Evolutionary conservation across 2,329 filamentous ascomycete genomes (phyloP), one percentile per base, ranked within the genome.

Genomic region (Sporothrix dimorphospora): DNA sequence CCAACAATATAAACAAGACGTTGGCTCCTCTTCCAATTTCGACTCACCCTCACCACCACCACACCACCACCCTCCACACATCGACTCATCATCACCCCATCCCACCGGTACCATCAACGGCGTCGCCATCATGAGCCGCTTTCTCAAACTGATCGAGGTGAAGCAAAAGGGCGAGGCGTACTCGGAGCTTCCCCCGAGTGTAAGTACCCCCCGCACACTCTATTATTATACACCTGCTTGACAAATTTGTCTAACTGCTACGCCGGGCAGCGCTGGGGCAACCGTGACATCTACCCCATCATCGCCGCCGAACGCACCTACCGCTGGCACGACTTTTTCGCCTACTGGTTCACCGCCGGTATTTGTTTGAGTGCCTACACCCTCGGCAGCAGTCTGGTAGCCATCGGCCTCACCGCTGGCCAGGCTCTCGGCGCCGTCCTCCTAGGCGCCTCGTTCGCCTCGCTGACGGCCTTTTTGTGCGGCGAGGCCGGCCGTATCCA

Each of bases 251-350:
- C 24, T n/a, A n/a, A 42, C 42, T 49, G 42, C 24, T 42, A 30
- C 40, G n/a, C 40, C 40, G 7, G 45, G 6, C 19, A 67, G 65
- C 51, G 67, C n/a, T 69, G 67, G 67, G 67, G 49, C 11, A 69
- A 69, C 21, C 67, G 67, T 14, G 67, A 69, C 24, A 59, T 69
- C 12, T 59, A 55, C 49, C 67, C 67, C 21, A 59, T 69, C 30
- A 40, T 59, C 51, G 30, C 47, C 9, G 49, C 49, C 4, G 67
- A 69, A n/a, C 49, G 49, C 49, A 69, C 67, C 9, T 69, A 55
- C 67, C 49, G 51, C 30, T 69, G 67, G 67, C 67, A 69, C n/a
- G 67, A 55, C 67, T 69, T 55, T 19, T 69, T 69, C 8, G 47
- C 49, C 8, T 69, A 69, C 19, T 69, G 67, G 67, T 69, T 67